Evolutionary conservation across 2,329 filamentous ascomycete species (phyloP).

Genomic region (Fusarium coffeatum): DNA sequence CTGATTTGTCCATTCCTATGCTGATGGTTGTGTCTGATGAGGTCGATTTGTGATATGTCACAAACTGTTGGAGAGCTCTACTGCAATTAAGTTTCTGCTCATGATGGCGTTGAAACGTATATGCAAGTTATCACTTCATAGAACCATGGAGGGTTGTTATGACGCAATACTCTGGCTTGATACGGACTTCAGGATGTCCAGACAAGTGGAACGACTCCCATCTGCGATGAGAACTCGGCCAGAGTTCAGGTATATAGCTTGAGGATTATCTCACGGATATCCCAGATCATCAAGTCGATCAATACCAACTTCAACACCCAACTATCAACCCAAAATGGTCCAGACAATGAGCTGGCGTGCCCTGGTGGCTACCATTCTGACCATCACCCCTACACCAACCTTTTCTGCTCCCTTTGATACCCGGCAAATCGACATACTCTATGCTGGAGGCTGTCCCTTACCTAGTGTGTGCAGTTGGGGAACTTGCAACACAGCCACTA

Average conservation of each 20-base stretch:
- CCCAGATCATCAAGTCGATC: slow-evolving; percentile 4
- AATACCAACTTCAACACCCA: slow-evolving; percentile 20
- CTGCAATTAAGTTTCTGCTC: neutral
- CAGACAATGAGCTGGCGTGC: slow-evolving; percentile 23
- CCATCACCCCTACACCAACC: neutral
- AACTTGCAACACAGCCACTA: slow-evolving; percentile 32
- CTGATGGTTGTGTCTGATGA: neutral
- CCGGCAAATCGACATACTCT: slow-evolving; percentile 6
- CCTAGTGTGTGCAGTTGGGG: slow-evolving; percentile 32
- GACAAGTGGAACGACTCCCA: neutral
- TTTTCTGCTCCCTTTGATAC: neutral
- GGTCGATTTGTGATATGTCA: neutral
- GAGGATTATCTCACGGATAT: slow-evolving; percentile 5
- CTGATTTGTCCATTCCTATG: neutral
- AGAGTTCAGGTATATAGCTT: slow-evolving; percentile 21
- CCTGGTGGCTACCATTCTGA: slow-evolving; percentile 5
- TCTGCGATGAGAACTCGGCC: accelerated
- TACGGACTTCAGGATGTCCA: too few species aligned
- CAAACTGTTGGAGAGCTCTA: neutral
- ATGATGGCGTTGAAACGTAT: slow-evolving; percentile 1
- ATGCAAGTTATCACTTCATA: neutral
- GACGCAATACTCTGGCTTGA: slow-evolving; percentile 5
- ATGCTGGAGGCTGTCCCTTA: slow-evolving; percentile 32
- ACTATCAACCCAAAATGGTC: slow-evolving; percentile 14
- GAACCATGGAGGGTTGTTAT: neutral